phyloP scores from a whole-genome alignment of 1,284 basidiomycete species.

The Malassezia yamatoensis region DNA sequence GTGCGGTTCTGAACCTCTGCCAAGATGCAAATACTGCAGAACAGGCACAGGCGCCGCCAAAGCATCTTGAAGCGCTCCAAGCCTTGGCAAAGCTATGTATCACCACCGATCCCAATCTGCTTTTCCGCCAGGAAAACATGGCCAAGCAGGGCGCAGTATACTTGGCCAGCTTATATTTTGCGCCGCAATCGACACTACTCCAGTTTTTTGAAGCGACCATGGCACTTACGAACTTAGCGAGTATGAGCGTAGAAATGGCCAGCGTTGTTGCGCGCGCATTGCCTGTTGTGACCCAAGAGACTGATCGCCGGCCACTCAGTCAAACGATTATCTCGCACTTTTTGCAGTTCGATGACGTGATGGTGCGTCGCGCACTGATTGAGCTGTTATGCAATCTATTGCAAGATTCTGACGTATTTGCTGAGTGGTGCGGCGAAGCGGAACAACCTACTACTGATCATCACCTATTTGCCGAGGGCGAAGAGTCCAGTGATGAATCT shows the following conservation, averaged over 20 bases:
- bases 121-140: slow-evolving; percentile 57
- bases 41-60: slow-evolving; percentile 5
- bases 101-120: slow-evolving; percentile 73
- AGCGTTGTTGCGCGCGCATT: slow-evolving; percentile 47
- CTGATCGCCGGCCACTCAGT: slow-evolving; percentile 13
- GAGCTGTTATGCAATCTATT: slow-evolving; percentile 91
- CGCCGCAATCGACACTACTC: slow-evolving; percentile 56
- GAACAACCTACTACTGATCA: background rate
- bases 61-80: slow-evolving; percentile 63
- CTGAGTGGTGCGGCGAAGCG: slow-evolving; percentile 11
- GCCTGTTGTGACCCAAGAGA: slow-evolving; percentile 3
- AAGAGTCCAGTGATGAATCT: background rate
- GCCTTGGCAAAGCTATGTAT: slow-evolving; percentile 86
- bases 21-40: slow-evolving; percentile 12
- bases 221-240: slow-evolving; percentile 88
- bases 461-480: background rate
- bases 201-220: slow-evolving; percentile 86
- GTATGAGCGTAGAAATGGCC: slow-evolving; percentile 44
- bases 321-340: slow-evolving; percentile 53
- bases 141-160: slow-evolving; percentile 18
- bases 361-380: slow-evolving; percentile 73
- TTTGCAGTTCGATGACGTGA: slow-evolving; percentile 63
- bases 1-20: slow-evolving; percentile 57
- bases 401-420: slow-evolving; percentile 60
- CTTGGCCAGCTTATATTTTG: slow-evolving; percentile 24